Evolutionary conservation across 768 basidiomycete species (phyloP).

Genomic region (Tulasnella sp.): DNA sequence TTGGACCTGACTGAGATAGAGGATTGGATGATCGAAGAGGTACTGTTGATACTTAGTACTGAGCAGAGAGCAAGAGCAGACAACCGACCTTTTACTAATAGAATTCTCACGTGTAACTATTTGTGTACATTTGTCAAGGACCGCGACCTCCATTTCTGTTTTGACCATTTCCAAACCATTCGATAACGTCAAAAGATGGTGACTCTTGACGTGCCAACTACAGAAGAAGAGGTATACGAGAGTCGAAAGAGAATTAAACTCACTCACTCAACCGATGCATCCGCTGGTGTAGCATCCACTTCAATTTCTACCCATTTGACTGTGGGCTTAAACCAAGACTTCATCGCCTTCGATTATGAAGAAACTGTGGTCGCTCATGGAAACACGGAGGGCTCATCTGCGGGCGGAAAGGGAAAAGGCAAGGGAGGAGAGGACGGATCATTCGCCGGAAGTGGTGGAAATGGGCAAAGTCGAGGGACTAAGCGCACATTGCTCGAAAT

Average conservation of each 20-base stretch:
- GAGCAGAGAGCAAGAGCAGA: no score
- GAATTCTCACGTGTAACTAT: no score
- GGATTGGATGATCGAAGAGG: no score
- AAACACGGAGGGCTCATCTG: background rate
- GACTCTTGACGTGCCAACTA: no score
- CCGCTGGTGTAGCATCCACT: background rate
- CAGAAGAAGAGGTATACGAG: no score
- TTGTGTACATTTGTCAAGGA: no score
- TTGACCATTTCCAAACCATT: background rate
- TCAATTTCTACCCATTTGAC: background rate
- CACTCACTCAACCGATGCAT: background rate
- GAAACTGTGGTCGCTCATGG: constrained; percentile 18
- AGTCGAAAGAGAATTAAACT: background rate
- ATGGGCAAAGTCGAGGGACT: constrained; percentile 41
- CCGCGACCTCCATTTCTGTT: background rate
- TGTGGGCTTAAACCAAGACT: constrained; percentile 20
- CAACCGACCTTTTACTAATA: no score
- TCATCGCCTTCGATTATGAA: constrained; percentile 24
- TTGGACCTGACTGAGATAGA: no score
- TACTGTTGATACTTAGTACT: no score
- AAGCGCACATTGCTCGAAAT: no score
- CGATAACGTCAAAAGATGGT: background rate
- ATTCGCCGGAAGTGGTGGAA: constrained; percentile 40
- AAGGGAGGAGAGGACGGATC: constrained; percentile 39
- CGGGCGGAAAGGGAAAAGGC: constrained; percentile 29